Evolutionary conservation across 2,329 filamentous ascomycete genomes (phyloP).

Genomic region (Ophiostoma sp.): DNA sequence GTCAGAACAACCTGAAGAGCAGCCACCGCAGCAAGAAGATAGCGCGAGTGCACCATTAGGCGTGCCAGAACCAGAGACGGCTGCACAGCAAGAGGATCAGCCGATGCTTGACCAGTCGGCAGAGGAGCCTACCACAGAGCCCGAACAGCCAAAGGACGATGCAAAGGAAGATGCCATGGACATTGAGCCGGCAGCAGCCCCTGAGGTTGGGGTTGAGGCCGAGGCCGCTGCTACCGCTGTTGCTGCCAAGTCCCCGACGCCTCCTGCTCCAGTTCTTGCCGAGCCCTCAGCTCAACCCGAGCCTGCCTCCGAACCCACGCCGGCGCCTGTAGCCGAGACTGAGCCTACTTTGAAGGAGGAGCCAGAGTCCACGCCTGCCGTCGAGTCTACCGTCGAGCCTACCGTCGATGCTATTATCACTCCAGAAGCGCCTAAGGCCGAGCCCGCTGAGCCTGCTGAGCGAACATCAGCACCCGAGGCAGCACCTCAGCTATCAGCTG

Average conservation of each 20-base stretch:
- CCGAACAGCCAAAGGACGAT: not conserved
- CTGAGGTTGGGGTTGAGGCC: not conserved
- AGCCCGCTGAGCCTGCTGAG: not conserved
- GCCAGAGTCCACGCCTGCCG: not conserved
- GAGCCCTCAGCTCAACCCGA: not conserved
- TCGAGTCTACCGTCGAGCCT: not conserved
- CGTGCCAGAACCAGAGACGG: not conserved
- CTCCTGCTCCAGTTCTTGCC: not conserved
- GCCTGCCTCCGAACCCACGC: not conserved
- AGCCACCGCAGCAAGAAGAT: not conserved
- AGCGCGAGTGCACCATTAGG: not conserved
- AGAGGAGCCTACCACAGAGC: constrained; percentile 1
- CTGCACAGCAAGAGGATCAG: constrained; percentile 13
- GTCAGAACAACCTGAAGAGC: not conserved
- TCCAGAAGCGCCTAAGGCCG: not conserved
- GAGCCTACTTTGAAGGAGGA: not conserved
- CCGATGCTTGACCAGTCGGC: constrained; percentile 22
- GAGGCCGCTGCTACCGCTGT: not conserved
- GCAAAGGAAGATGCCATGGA: not conserved
- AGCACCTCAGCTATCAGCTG: not conserved
- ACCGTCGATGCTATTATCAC: not conserved
- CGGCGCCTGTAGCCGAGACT: not conserved
- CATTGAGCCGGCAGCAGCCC: not conserved
- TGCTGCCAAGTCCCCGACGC: not conserved
- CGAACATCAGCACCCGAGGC: not conserved